Base-by-base conservation (phyloP, 768 basidiomycete species). In the Panaeolus papilionaceus region DNA sequence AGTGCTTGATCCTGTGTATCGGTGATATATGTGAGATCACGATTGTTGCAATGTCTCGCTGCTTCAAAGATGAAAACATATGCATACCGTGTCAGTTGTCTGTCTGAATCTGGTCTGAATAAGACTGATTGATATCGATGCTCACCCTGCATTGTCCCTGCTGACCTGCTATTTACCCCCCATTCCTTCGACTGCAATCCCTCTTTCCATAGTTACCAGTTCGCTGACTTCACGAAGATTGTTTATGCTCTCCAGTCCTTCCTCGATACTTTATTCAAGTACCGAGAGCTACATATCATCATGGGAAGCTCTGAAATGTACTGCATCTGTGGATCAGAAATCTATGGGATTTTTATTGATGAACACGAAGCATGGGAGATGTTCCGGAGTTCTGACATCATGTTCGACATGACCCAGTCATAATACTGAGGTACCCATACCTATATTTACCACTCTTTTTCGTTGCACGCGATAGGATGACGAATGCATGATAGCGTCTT, bases 11-110 rank as follows among this genome's bases (percentile, higher is more conserved):
- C 42, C 42, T 44, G 14, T 33, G 33, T 33, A 33, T 16, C 14
- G 39, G 39, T 40, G 45, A 23, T 51, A 23, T 51, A 23, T 51
- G 47, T 51, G 47, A 51, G n/a, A 51, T 51, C 23, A 26, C n/a
- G 47, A 51, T 51, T 51, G 47, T 11, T 12, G n/a, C n/a, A 51
- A 51, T 26, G 47, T 7, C 12, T 51, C 47, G 26, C 26, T 51
- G 47, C 47, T 51, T 20, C 26, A 26, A 51, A 51, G 20, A 44
- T 4, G 42, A 44, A 51, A 51, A 23, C 47, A 51, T 51, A 23
- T 20, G 47, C 47, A 51, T 51, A 20, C 47, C 26, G 47, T 23
- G 42, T 44, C 42, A 16, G 16, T 14, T 47, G 45, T 47, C 45
- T 47, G 45, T 47, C 45, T 51, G 42, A 23, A 51, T 9, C 20